These are phyloP conservation scores for Gymnopus androsaceus DNA, from an alignment of 1,284 basidiomycete species.

Conservation along the genomic window DNA sequence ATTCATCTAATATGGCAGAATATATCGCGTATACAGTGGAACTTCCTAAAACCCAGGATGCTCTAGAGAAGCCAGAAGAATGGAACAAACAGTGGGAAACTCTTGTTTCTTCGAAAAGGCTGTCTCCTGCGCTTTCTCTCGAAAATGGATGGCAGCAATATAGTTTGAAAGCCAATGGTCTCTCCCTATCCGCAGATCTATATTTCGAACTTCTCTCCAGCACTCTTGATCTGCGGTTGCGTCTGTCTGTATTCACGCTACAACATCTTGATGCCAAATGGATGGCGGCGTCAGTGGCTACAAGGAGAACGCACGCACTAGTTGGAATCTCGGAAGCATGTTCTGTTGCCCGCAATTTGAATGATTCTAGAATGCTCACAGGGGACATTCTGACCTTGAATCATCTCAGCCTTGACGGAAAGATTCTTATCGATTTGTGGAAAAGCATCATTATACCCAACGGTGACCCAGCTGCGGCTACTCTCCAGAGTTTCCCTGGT, in stretches of 20 bases:
- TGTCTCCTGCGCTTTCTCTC: neutral
- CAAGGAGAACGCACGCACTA: slow-evolving; percentile 17
- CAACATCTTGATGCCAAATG: slow-evolving; percentile 12
- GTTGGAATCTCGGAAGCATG: slow-evolving; percentile 11
- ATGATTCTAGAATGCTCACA: slow-evolving; percentile 12
- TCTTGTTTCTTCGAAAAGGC: neutral
- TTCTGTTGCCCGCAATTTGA: slow-evolving; percentile 17
- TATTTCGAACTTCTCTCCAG: no score
- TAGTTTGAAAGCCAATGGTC: neutral
- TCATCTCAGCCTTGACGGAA: slow-evolving; percentile 7
- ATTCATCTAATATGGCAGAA: no score
- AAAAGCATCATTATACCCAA: slow-evolving; percentile 16
- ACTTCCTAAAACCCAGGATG: slow-evolving; percentile 13
- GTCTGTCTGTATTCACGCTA: neutral
- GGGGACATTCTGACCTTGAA: slow-evolving; percentile 14
- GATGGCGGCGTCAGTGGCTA: neutral
- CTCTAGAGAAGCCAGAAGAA: slow-evolving; percentile 7
- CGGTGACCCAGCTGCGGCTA: slow-evolving; percentile 10
- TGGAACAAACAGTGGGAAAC: slow-evolving; percentile 19
- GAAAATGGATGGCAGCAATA: neutral
- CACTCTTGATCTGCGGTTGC: no score
- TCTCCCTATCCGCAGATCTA: no score
- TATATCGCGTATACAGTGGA: no score
- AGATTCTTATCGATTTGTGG: slow-evolving; percentile 11
- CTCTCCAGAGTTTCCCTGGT: slow-evolving; percentile 12